These are phyloP conservation scores for Huntiella abstrusa DNA, from an alignment of 2,329 filamentous ascomycete genomes.

Conservation along the genomic window DNA sequence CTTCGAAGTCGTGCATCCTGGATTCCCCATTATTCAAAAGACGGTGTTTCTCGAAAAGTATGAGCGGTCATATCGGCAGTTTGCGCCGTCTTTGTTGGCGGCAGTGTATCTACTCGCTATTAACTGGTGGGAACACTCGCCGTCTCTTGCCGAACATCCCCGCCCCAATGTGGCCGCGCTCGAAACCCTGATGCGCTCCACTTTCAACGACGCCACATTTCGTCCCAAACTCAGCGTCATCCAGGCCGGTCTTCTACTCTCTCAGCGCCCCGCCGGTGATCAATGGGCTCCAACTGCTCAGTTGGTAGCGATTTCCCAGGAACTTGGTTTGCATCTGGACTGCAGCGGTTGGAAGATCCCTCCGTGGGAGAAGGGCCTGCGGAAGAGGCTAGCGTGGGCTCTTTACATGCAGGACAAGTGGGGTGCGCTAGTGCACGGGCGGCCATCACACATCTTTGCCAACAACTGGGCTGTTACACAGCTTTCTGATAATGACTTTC, in stretches of 20 bases:
- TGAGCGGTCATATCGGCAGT: constrained; percentile 50
- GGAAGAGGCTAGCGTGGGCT: constrained; percentile 77
- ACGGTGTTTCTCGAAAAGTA: constrained; percentile 64
- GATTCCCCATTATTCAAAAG: constrained; percentile 68
- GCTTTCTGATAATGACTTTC: constrained; percentile 50
- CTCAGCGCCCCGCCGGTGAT: constrained; percentile 57
- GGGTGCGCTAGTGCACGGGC: constrained; percentile 69
- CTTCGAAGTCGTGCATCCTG: constrained; percentile 63
- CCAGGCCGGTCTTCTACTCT: constrained; percentile 55
- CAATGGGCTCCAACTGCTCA: constrained; percentile 77
- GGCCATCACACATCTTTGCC: constrained; percentile 55
- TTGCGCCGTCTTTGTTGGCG: constrained; percentile 58
- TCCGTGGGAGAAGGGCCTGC: constrained; percentile 65
- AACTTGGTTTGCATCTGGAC: constrained; percentile 76
- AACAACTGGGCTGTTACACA: constrained; percentile 59
- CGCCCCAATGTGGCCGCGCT: constrained; percentile 56
- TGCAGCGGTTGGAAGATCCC: constrained; percentile 77
- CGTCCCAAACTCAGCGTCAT: constrained; percentile 66
- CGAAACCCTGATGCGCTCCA: constrained; percentile 53
- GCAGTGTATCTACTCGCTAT: constrained; percentile 72
- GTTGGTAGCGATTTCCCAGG: constrained; percentile 69
- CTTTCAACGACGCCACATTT: constrained; percentile 59
- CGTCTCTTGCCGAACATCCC: constrained; percentile 41
- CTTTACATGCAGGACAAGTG: constrained; percentile 89
- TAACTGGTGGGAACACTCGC: constrained; percentile 70